These are phyloP conservation scores for Starmerella geochares DNA, from an alignment of 805 yeast species.

Conservation along the genomic window DNA sequence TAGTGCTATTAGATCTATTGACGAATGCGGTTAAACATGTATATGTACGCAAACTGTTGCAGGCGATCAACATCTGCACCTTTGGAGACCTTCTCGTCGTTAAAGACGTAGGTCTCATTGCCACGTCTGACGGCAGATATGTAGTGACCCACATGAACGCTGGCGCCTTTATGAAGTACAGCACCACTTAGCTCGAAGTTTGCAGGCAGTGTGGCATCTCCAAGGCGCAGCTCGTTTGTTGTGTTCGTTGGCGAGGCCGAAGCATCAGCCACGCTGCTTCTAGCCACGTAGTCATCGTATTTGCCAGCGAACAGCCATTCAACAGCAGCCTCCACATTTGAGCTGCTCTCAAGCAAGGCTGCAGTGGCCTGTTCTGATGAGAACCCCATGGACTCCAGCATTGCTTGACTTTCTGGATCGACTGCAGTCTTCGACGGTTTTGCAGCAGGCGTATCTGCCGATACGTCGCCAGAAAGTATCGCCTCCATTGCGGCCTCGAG, in stretches of 20 bases:
- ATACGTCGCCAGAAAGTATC: constrained; percentile 44
- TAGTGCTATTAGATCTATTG: neutral
- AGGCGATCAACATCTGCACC: constrained; percentile 39
- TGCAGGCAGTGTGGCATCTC: constrained; percentile 27
- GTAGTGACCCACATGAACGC: constrained; percentile 87
- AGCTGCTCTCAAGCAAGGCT: constrained; percentile 51
- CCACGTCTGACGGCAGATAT: constrained; percentile 58
- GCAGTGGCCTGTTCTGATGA: constrained; percentile 52
- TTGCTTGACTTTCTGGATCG: constrained; percentile 35
- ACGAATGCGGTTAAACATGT: constrained; percentile 31
- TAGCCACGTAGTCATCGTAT: constrained; percentile 64
- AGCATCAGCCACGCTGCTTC: neutral
- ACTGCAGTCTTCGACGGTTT: constrained; percentile 20
- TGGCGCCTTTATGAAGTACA: constrained; percentile 79
- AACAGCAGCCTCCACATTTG: constrained; percentile 64
- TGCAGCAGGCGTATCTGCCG: constrained; percentile 19
- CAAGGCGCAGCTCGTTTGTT: constrained; percentile 2
- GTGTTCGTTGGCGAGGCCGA: neutral
- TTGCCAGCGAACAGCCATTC: constrained; percentile 77
- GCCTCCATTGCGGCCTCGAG: constrained; percentile 77
- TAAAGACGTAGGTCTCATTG: constrained; percentile 62
- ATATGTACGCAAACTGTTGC: constrained; percentile 42
- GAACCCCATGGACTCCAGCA: constrained; percentile 71
- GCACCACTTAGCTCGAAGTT: constrained; percentile 50
- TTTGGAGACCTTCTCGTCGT: constrained; percentile 76